These are phyloP conservation scores for Singerocomus inundabilis DNA, from an alignment of 1,284 basidiomycete species.

Conservation along the genomic window DNA sequence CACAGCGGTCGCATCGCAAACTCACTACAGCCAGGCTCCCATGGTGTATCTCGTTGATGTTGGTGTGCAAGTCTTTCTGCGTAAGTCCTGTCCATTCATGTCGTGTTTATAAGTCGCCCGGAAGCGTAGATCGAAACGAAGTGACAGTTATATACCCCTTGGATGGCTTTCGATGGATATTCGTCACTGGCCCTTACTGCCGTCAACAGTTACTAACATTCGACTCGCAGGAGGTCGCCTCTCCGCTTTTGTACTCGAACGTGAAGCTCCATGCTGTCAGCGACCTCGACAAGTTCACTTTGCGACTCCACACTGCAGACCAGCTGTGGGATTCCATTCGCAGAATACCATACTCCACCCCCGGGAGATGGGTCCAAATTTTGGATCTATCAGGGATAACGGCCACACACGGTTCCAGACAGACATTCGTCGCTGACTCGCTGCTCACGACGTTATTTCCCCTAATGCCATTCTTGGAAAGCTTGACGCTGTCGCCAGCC, in stretches of 20 bases:
- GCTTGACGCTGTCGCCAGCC: constrained; percentile 58
- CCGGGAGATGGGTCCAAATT: constrained; percentile 77
- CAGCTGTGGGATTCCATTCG: constrained; percentile 83
- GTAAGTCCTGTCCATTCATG: constrained; percentile 43
- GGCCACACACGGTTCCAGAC: constrained; percentile 40
- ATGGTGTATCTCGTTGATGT: constrained; percentile 44
- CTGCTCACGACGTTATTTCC: constrained; percentile 65
- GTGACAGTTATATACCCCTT: not conserved
- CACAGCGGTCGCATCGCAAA: constrained; percentile 17
- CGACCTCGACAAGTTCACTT: constrained; percentile 56
- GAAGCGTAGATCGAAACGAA: constrained; percentile 1
- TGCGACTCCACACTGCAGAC: constrained; percentile 59
- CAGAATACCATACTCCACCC: constrained; percentile 77
- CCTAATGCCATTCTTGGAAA: constrained; percentile 64
- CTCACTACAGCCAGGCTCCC: constrained; percentile 18
- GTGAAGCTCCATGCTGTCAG: constrained; percentile 48
- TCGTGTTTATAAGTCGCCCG: constrained; percentile 1
- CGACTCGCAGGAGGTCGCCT: constrained; percentile 56
- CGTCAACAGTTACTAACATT: constrained; percentile 17
- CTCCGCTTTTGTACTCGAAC: constrained; percentile 65
- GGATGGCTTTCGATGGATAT: constrained; percentile 3
- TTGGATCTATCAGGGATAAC: constrained; percentile 65
- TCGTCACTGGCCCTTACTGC: too few relatives aligned
- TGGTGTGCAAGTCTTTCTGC: constrained; percentile 70
- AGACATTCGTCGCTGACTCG: constrained; percentile 55